These are phyloP conservation scores for Cytospora paraplurivora DNA, from an alignment of 2,329 filamentous ascomycete species.

Conservation along the genomic window DNA sequence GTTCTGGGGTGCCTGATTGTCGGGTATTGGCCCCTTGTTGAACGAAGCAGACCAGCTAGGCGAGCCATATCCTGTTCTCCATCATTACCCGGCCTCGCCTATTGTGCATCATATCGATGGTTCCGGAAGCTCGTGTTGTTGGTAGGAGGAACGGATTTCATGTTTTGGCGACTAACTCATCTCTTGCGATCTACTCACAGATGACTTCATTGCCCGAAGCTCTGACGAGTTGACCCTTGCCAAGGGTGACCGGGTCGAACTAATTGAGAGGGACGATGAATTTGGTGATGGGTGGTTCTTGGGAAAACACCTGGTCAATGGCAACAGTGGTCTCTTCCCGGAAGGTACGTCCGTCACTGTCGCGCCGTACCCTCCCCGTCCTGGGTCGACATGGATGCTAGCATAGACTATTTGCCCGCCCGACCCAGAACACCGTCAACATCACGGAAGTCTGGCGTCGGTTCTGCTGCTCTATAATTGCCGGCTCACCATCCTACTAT, in stretches of 20 bases:
- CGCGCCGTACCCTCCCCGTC: slow-evolving; percentile 5
- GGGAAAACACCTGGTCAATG: slow-evolving; percentile 72
- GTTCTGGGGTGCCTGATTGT: slow-evolving; percentile 20
- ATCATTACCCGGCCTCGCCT: slow-evolving; percentile 13
- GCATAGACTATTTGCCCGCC: neutral
- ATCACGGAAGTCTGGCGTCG: neutral
- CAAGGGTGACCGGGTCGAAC: slow-evolving; percentile 81
- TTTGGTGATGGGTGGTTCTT: slow-evolving; percentile 88
- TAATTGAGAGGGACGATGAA: slow-evolving; percentile 84
- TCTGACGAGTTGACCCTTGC: slow-evolving; percentile 88
- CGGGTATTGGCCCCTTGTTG: slow-evolving; percentile 22
- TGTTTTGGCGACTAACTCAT: slow-evolving; percentile 23
- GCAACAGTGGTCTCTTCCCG: slow-evolving; percentile 77
- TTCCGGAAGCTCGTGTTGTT: slow-evolving; percentile 22
- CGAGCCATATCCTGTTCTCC: slow-evolving; percentile 1
- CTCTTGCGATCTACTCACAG: slow-evolving; percentile 46
- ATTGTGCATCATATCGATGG: slow-evolving; percentile 5
- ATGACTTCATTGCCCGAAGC: slow-evolving; percentile 90
- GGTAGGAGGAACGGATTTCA: slow-evolving; percentile 10
- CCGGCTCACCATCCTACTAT: neutral
- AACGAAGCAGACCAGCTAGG: slow-evolving; percentile 13
- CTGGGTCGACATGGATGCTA: neutral
- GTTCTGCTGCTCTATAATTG: slow-evolving; percentile 7
- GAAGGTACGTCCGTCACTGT: slow-evolving; percentile 61
- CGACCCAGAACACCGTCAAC: slow-evolving; percentile 3